Evolutionary conservation across 352 stramenopile genomes (phyloP).

Genomic region (Peronospora destructor): DNA sequence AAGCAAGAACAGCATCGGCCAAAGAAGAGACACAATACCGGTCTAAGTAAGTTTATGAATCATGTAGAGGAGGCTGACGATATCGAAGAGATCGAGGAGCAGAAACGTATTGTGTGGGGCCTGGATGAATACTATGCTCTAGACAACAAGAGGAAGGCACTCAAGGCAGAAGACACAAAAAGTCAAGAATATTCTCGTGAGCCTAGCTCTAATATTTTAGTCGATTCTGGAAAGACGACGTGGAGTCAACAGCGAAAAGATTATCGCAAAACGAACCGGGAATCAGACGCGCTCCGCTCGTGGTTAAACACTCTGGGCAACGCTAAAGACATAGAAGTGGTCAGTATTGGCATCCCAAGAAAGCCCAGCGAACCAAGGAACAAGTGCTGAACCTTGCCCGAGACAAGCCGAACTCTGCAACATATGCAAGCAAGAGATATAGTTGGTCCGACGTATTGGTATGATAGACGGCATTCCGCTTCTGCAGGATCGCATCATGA

Average conservation of each 20-base stretch:
- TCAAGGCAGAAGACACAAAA: conserved; percentile 7
- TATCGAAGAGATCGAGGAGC: conserved; percentile 24
- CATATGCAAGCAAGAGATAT: too few relatives aligned
- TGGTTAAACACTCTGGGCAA: conserved; percentile 14
- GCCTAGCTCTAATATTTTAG: not conserved
- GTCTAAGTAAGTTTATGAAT: conserved; percentile 25
- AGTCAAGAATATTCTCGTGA: not conserved
- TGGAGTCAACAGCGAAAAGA: conserved; percentile 19
- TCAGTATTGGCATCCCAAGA: conserved; percentile 4
- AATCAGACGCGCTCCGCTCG: conserved; percentile 3
- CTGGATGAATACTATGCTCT: conserved; percentile 32
- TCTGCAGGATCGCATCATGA: conserved; percentile 7
- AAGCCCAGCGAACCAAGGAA: conserved; percentile 9
- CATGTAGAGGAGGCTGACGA: conserved; percentile 29
- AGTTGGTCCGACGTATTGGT: too few relatives aligned
- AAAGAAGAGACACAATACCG: conserved; percentile 19
- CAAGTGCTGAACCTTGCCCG: conserved; percentile 12
- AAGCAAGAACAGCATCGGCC: conserved; percentile 6
- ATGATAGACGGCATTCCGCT: too few relatives aligned
- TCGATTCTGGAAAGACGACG: conserved; percentile 5
- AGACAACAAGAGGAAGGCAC: conserved; percentile 21
- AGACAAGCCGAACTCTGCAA: conserved; percentile 1
- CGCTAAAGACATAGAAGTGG: conserved; percentile 4
- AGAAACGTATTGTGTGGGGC: conserved; percentile 14
- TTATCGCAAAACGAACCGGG: conserved; percentile 14